Conservation (phyloP, 2,329 filamentous ascomycete genomes). For the Chaetomiaceae sp. region DNA sequence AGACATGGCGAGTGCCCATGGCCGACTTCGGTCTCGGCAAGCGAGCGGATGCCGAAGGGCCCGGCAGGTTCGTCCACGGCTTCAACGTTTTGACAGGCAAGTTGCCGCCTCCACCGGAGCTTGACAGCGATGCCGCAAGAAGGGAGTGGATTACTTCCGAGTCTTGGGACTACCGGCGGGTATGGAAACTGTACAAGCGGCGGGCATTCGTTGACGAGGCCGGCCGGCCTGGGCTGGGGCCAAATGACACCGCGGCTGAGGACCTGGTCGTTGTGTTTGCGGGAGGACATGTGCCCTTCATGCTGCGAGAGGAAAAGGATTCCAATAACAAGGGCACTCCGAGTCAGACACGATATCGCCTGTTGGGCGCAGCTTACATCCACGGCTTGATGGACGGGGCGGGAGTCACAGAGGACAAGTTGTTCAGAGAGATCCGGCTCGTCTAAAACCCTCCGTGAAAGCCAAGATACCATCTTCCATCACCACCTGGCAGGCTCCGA, state of each 20-base stretch:
- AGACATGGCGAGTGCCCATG: constrained; percentile 5
- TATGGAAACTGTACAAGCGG: background rate
- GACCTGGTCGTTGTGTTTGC: constrained; percentile 1
- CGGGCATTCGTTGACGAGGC: background rate
- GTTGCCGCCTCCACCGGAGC: background rate
- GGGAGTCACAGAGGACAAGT: background rate
- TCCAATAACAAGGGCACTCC: too few species aligned
- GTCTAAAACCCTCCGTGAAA: too few species aligned
- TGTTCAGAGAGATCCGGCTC: background rate
- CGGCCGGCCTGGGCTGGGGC: constrained; percentile 1
- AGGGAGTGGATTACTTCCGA: background rate
- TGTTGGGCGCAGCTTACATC: constrained; percentile 5
- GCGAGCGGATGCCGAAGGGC: background rate
- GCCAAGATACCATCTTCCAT: too few species aligned
- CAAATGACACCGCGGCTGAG: background rate
- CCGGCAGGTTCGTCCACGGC: background rate
- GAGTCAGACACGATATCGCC: background rate
- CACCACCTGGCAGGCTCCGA: too few species aligned
- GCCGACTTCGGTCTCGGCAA: background rate
- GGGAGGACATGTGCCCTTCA: constrained; percentile 7
- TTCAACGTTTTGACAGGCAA: constrained; percentile 3
- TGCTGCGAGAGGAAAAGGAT: background rate
- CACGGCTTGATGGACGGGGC: constrained; percentile 11
- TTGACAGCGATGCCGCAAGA: background rate
- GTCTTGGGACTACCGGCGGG: constrained; percentile 9